A percentile compares a stretch with the other conserved stretches of the same genome.
These are phyloP conservation scores for Rhododendron henanense DNA, from an alignment of 148 eudicot species.

Conservation along the genomic window DNA sequence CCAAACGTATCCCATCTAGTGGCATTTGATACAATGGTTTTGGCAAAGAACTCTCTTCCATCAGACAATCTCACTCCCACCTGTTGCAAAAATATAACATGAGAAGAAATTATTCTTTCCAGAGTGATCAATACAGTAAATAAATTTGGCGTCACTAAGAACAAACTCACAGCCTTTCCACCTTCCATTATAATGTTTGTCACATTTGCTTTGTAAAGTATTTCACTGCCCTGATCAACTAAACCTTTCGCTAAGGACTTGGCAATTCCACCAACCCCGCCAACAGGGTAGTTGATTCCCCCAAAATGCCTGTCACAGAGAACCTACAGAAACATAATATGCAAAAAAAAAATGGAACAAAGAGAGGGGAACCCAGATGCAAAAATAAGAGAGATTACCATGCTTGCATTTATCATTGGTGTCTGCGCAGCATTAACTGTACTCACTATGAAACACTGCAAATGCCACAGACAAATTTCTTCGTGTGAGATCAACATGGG, in stretches of 20 bases:
- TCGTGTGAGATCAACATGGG: constrained; percentile 11
- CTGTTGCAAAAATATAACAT: constrained; percentile 28
- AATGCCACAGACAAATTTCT: constrained; percentile 12
- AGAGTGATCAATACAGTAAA: neutral
- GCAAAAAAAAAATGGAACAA: constrained; percentile 14
- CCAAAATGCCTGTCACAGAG: constrained; percentile 98
- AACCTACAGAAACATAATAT: constrained; percentile 49
- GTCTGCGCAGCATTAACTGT: constrained; percentile 90
- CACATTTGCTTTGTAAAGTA: constrained; percentile 91
- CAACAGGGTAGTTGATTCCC: constrained; percentile 96
- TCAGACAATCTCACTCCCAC: constrained; percentile 83
- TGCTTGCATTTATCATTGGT: constrained; percentile 98
- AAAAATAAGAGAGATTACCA: constrained; percentile 57
- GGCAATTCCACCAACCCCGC: constrained; percentile 97
- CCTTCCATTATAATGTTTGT: constrained; percentile 59
- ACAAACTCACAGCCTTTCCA: constrained; percentile 82
- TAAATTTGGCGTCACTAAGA: neutral
- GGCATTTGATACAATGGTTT: constrained; percentile 89
- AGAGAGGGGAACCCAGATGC: neutral
- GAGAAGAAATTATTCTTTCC: neutral
- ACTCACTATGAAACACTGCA: constrained; percentile 98
- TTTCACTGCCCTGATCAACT: constrained; percentile 75
- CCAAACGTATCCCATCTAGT: constrained; percentile 99
- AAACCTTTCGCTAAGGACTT: constrained; percentile 82
- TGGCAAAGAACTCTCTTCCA: constrained; percentile 78